Base-by-base conservation (phyloP, 2,329 filamentous ascomycete species). In the Emergomyces orientalis region DNA sequence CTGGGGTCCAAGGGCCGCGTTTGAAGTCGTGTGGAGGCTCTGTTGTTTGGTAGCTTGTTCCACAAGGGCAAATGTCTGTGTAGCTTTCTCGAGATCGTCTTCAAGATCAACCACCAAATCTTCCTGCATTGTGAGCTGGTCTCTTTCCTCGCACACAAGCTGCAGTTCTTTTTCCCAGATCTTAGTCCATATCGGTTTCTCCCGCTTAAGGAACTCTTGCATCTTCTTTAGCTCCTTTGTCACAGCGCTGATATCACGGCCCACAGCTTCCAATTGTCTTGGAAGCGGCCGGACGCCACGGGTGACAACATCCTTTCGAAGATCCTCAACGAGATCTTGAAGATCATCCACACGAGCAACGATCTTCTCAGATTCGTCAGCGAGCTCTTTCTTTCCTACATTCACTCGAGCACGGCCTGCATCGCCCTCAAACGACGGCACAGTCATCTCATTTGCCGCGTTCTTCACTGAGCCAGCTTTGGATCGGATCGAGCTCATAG, bases 1-100 rank as follows among this genome's bases (percentile, higher is more conserved):
- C 61, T 75, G 75, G 51, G 69, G 71, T 58, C 80, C 75, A n/a
- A 71, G 79, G 47, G 75, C 74, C 4, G 65, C 63, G 22, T 67
- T 72, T 7, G 54, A 57, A 13, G 19, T 27, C 5, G 83, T 83
- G 73, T 95, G 90, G 76, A 95, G 71, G 62, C 84, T 89, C 74
- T 99, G 94, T 77, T 97, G 91, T 77, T 96, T 96, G n/a, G 92
- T 97, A 9, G 94, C 94, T 77, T 97, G 89, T 76, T 99, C 94
- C 19, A 99, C 94, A 0, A 99, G 84, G 30, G 90, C 89, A 72
- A 99, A 96, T 0, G 94, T 97, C 75, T 95, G 89, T 0, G 87
- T 86, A 1, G 93, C 92, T 78, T 97, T 97, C 73, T 97, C 92
- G 56, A 99, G 81, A 78, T 99, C 94, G 71, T 97, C 92, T 71